These are phyloP conservation scores for Penicillium lividum DNA, from an alignment of 495 filamentous ascomycete species.

Conservation along the genomic window DNA sequence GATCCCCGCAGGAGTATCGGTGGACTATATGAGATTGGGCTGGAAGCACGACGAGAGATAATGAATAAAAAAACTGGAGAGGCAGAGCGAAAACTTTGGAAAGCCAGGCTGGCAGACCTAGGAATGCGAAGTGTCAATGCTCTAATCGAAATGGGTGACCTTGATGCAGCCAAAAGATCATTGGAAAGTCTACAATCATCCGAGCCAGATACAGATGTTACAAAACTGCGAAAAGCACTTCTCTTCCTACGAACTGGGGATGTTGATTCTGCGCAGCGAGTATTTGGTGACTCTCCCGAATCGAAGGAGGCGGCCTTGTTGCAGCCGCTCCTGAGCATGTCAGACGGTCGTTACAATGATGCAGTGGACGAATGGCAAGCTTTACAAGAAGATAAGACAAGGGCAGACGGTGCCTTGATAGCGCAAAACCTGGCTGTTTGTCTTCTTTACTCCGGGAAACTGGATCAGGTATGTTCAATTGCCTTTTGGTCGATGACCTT, in stretches of 20 bases:
- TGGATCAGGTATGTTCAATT: constrained; percentile 63
- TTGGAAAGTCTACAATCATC: constrained; percentile 48
- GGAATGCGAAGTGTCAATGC: constrained; percentile 78
- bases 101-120: constrained; percentile 65
- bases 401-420: constrained; percentile 51
- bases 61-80: constrained; percentile 31
- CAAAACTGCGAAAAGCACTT: constrained; percentile 57
- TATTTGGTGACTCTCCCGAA: constrained; percentile 34
- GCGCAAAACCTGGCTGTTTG: constrained; percentile 81
- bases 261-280: constrained; percentile 59
- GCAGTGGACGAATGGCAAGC: constrained; percentile 65
- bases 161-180: constrained; percentile 71
- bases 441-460: constrained; percentile 72
- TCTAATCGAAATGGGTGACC: constrained; percentile 88
- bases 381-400: constrained; percentile 43
- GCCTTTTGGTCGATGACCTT: background rate
- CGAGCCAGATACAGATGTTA: constrained; percentile 36
- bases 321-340: constrained; percentile 69
- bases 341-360: constrained; percentile 68
- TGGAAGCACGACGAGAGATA: constrained; percentile 66
- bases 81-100: constrained; percentile 61
- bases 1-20: constrained; percentile 84
- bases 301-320: constrained; percentile 44
- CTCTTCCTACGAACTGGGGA: constrained; percentile 77
- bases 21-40: constrained; percentile 82